Evolutionary conservation across 2,329 filamentous ascomycete genomes (phyloP), one percentile per base, ranked within the genome.

Genomic region (Cladobotryum mycophilum): DNA sequence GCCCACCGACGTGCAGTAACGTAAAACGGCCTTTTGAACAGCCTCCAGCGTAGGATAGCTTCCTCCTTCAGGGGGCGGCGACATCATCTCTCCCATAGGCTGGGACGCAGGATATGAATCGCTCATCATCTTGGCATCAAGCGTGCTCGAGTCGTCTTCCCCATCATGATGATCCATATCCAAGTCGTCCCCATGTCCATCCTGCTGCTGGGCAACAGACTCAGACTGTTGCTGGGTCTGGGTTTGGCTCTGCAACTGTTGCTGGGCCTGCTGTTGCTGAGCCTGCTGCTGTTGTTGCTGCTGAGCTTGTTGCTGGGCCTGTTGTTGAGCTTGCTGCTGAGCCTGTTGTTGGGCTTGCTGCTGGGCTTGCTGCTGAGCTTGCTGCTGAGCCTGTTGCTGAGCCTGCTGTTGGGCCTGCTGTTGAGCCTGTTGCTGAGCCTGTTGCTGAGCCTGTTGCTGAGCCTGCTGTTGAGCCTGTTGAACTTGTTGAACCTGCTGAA

Each of bases 1-100:
- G 43, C 82, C 82, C 41, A 85, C 81, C 14, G 81, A 82, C 0
- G 81, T 82, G 60, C 81, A 84, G 60, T 85, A 84, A n/a, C 74
- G 70, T 51, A 85, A 67, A 15, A 84, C 81, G 30, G 78, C 79
- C 61, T 82, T 80, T 60, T 85, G 82, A 8, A 85, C 77, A 7
- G 80, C 80, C 54, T 85, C 82, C 22, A 85, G 70, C 2, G 80
- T 84, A 2, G 80, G 75, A 56, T 81, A 85, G 57, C 79, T 84
- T 15, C 80, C 80, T 6, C 81, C 82, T 59, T 84, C 79, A 1
- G 81, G 81, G 4, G 82, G 82, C 3, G 80, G 74, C 4, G 80
- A 81, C 80, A 83, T 82, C 70, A 78, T 76, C 18, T 70, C 65
- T 1, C 80, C 80, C 75, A 81, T 75, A 4, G 80, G 79, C 40